phyloP scores from a whole-genome alignment of 2,329 filamentous ascomycete species.

The Beauveria sp. region DNA sequence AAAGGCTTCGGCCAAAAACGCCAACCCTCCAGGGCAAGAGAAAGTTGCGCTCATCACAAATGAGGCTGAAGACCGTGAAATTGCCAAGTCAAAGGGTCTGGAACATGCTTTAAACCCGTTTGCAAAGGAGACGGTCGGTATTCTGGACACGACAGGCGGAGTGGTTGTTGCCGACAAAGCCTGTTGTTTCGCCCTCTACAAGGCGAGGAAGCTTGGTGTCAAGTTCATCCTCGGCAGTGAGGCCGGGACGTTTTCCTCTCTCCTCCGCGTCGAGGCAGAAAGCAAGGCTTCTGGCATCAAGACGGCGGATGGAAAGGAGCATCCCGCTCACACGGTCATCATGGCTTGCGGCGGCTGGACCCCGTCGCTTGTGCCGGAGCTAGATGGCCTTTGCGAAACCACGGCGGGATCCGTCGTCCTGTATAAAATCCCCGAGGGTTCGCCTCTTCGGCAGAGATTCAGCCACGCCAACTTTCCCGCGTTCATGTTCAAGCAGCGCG shows the following conservation, averaged over 20 bases:
- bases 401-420: slow-evolving; percentile 38
- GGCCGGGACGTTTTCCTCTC: slow-evolving; percentile 23
- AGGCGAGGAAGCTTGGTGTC: slow-evolving; percentile 32
- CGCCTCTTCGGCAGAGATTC: slow-evolving; percentile 31
- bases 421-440: slow-evolving; percentile 31
- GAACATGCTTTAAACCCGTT: slow-evolving; percentile 31
- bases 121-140: slow-evolving; percentile 24
- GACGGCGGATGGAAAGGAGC: slow-evolving; percentile 28
- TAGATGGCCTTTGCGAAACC: slow-evolving; percentile 37
- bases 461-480: slow-evolving; percentile 37
- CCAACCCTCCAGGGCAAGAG: not conserved
- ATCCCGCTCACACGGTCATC: slow-evolving; percentile 27
- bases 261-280: slow-evolving; percentile 16
- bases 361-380: slow-evolving; percentile 30
- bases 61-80: not conserved
- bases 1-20: not conserved
- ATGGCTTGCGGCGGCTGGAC: slow-evolving; percentile 38
- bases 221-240: slow-evolving; percentile 30
- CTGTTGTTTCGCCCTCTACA: slow-evolving; percentile 36
- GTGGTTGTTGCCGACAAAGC: slow-evolving; percentile 38
- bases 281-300: slow-evolving; percentile 27
- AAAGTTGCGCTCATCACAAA: not conserved
- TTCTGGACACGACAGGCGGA: slow-evolving; percentile 40
- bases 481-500: slow-evolving; percentile 24
- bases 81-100: slow-evolving; percentile 22